Evolutionary conservation across 306 rosid genomes (phyloP).

Genomic region (Vicia villosa): DNA sequence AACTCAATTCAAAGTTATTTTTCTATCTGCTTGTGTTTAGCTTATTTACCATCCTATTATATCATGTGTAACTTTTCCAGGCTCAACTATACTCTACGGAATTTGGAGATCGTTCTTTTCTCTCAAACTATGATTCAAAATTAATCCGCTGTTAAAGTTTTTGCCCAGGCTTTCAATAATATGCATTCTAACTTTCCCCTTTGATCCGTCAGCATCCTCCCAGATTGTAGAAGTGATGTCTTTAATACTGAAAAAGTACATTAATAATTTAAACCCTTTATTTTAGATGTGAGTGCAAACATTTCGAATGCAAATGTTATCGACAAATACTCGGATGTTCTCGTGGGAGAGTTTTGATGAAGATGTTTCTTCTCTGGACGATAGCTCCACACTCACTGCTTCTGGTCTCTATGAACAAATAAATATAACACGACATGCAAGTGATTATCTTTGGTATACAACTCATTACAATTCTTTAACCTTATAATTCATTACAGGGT

Average conservation of each 20-base stretch:
- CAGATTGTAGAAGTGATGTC: constrained; percentile 88
- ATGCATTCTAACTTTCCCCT: constrained; percentile 95
- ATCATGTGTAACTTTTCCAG: constrained; percentile 46
- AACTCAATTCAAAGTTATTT: constrained; percentile 3
- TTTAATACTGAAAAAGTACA: constrained; percentile 94
- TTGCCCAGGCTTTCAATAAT: constrained; percentile 92
- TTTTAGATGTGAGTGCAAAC: constrained; percentile 96
- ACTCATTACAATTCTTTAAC: constrained; percentile 34
- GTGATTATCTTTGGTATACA: constrained; percentile 96
- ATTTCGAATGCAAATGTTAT: constrained; percentile 89
- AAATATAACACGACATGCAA: constrained; percentile 84
- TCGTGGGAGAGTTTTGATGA: constrained; percentile 93
- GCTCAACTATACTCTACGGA: constrained; percentile 80
- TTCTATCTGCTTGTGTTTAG: not conserved
- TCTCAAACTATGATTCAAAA: constrained; percentile 73
- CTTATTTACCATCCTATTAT: constrained; percentile 37
- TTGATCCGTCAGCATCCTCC: constrained; percentile 97
- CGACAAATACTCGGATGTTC: constrained; percentile 64
- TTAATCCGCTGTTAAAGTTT: too few relatives aligned
- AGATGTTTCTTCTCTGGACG: constrained; percentile 72
- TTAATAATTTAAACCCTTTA: constrained; percentile 13
- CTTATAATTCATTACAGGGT: constrained; percentile 15
- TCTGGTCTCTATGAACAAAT: constrained; percentile 93
- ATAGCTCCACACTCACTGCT: constrained; percentile 54
- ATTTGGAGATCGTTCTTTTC: constrained; percentile 90